Percentiles rank a stretch among this genome's conserved stretches.
Conservation (phyloP, 2,329 filamentous ascomycete genomes). For the Plectosphaerella sp. region DNA sequence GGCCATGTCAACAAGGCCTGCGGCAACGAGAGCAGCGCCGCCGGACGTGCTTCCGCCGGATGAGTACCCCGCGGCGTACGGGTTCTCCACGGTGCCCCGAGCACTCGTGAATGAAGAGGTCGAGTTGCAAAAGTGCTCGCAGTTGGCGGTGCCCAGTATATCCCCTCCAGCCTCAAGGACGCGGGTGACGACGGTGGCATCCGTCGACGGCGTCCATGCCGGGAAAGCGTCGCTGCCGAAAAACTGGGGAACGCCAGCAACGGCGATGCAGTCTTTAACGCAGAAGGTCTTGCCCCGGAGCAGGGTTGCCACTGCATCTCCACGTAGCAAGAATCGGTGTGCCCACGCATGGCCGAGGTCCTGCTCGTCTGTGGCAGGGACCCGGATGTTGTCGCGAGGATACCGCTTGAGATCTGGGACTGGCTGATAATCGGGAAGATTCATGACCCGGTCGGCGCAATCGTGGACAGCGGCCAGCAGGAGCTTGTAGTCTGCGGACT, state of each 20-base stretch:
- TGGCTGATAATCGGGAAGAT: slow-evolving; percentile 42
- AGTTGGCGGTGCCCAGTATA: slow-evolving; percentile 45
- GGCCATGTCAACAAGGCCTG: slow-evolving; percentile 36
- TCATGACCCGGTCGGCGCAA: slow-evolving; percentile 37
- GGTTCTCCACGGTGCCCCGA: slow-evolving; percentile 42
- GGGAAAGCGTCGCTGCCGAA: slow-evolving; percentile 45
- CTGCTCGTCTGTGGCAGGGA: slow-evolving; percentile 33
- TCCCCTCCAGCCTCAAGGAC: slow-evolving; percentile 44
- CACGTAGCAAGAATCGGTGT: slow-evolving; percentile 38
- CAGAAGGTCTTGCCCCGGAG: slow-evolving; percentile 37
- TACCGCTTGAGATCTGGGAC: slow-evolving; percentile 33
- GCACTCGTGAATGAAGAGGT: slow-evolving; percentile 42
- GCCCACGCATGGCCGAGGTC: slow-evolving; percentile 45
- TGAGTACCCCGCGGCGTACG: slow-evolving; percentile 37
- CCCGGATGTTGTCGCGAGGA: slow-evolving; percentile 38
- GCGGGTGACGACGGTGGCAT: slow-evolving; percentile 50
- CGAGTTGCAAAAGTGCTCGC: slow-evolving; percentile 49
- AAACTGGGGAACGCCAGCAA: slow-evolving; percentile 49
- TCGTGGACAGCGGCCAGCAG: slow-evolving; percentile 48
- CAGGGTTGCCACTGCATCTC: slow-evolving; percentile 8
- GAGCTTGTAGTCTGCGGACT: slow-evolving; percentile 38
- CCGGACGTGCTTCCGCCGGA: slow-evolving; percentile 46
- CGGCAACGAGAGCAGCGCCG: slow-evolving; percentile 38
- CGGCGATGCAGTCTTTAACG: slow-evolving; percentile 51
- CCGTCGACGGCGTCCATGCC: slow-evolving; percentile 45